These are phyloP conservation scores for Mucor circinelloides DNA, from an alignment of 371 early-diverging fungal species.

Conservation along the genomic window DNA sequence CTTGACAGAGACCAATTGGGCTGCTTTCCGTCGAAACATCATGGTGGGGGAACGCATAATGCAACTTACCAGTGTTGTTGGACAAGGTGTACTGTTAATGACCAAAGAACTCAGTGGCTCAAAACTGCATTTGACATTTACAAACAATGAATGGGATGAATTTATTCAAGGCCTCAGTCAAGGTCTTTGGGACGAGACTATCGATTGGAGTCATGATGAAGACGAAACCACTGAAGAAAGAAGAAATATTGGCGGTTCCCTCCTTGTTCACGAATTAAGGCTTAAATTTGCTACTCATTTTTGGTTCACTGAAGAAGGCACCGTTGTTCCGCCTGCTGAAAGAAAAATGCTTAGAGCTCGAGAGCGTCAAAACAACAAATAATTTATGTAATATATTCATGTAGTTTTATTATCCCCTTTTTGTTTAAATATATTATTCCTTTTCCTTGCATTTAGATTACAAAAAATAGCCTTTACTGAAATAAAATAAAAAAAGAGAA, in stretches of 20 bases:
- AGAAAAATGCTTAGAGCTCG: conserved; percentile 19
- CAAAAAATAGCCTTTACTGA: no score
- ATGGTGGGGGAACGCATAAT: conserved; percentile 54
- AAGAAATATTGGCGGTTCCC: conserved; percentile 2
- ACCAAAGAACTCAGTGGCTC: conserved; percentile 55
- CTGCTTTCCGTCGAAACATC: conserved; percentile 52
- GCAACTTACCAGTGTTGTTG: conserved; percentile 44
- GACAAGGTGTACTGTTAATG: conserved; percentile 49
- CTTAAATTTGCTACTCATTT: conserved; percentile 34
- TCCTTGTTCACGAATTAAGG: conserved; percentile 24
- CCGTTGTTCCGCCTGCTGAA: conserved; percentile 15
- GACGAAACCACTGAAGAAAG: conserved; percentile 3
- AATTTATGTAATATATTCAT: background rate
- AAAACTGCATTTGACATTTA: conserved; percentile 51
- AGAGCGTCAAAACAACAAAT: conserved; percentile 17
- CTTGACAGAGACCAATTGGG: conserved; percentile 50
- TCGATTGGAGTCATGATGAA: conserved; percentile 33
- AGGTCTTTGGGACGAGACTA: conserved; percentile 43
- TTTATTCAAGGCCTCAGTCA: conserved; percentile 39
- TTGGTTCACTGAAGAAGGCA: conserved; percentile 30
- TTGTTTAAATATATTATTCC: background rate
- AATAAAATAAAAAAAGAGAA: no score
- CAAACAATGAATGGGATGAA: conserved; percentile 56
- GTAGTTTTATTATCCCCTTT: background rate
- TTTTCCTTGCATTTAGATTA: background rate